These are phyloP conservation scores for Ceratobasidium sp. DNA, from an alignment of 1,284 basidiomycete genomes.

Conservation along the genomic window DNA sequence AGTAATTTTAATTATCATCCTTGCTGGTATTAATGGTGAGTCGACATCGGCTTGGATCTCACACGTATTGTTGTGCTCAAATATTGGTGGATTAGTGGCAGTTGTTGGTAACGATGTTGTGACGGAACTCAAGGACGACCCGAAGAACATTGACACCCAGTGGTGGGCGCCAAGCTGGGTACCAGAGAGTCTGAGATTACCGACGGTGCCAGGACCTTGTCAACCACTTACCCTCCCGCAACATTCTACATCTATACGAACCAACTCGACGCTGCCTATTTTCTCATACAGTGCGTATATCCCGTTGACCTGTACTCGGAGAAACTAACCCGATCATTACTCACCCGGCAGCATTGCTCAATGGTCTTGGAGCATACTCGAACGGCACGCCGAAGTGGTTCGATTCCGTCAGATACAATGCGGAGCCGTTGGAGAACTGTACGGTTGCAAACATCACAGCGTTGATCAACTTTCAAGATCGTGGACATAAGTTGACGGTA, in stretches of 20 bases:
- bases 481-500: slow-evolving; percentile 26
- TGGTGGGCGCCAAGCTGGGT: slow-evolving; percentile 44
- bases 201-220: slow-evolving; percentile 37
- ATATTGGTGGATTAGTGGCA: slow-evolving; percentile 10
- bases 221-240: slow-evolving; percentile 32
- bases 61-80: background rate
- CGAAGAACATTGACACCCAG: slow-evolving; percentile 30
- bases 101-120: slow-evolving; percentile 42
- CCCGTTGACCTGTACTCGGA: background rate
- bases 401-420: slow-evolving; percentile 22
- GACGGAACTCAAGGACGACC: slow-evolving; percentile 40
- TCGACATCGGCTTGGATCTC: background rate
- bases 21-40: slow-evolving; percentile 24
- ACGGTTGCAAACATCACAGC: slow-evolving; percentile 41
- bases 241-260: slow-evolving; percentile 35
- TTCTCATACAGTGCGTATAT: slow-evolving; percentile 31
- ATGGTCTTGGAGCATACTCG: slow-evolving; percentile 28
- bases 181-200: slow-evolving; percentile 22
- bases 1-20: slow-evolving; percentile 16
- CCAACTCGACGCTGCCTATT: slow-evolving; percentile 37
- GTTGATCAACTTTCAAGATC: slow-evolving; percentile 38
- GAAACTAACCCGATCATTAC: slow-evolving; percentile 1
- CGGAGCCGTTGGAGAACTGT: slow-evolving; percentile 30
- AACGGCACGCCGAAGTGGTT: slow-evolving; percentile 32
- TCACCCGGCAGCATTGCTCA: background rate